phyloP scores from a whole-genome alignment of 1,284 basidiomycete genomes.

The Apiotrichum mycotoxinovorans region DNA sequence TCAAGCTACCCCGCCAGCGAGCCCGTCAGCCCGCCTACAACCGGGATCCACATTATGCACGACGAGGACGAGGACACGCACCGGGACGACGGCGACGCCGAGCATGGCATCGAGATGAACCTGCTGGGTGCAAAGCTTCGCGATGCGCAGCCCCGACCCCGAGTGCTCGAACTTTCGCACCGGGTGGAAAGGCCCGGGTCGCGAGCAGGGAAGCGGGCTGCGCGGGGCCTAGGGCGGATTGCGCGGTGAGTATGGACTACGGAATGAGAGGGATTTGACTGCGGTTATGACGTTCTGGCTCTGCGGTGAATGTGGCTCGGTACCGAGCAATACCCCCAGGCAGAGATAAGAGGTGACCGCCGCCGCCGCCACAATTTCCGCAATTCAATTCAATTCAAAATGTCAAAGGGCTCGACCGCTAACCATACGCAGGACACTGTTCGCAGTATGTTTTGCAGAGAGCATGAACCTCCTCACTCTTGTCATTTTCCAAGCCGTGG shows the following conservation, averaged over 20 bases:
- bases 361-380: no score
- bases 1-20: conserved; percentile 12
- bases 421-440: conserved; percentile 33
- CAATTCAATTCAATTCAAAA: no score
- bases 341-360: no score
- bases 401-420: no score
- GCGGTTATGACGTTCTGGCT: no score
- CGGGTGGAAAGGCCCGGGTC: neutral
- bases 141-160: conserved; percentile 17
- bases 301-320: no score
- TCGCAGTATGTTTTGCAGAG: conserved; percentile 48
- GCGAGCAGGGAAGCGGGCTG: conserved; percentile 32
- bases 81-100: neutral
- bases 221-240: conserved; percentile 37
- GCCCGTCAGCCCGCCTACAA: neutral
- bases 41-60: neutral
- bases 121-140: conserved; percentile 31
- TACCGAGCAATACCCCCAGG: no score
- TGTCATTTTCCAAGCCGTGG: conserved; percentile 44
- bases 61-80: conserved; percentile 12
- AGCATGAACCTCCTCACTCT: conserved; percentile 45
- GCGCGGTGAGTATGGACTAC: conserved; percentile 30
- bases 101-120: conserved; percentile 24
- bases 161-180: conserved; percentile 34
- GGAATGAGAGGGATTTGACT: no score